phyloP scores from a whole-genome alignment of 257 asterid genomes.

The Leptodermis oblonga region DNA sequence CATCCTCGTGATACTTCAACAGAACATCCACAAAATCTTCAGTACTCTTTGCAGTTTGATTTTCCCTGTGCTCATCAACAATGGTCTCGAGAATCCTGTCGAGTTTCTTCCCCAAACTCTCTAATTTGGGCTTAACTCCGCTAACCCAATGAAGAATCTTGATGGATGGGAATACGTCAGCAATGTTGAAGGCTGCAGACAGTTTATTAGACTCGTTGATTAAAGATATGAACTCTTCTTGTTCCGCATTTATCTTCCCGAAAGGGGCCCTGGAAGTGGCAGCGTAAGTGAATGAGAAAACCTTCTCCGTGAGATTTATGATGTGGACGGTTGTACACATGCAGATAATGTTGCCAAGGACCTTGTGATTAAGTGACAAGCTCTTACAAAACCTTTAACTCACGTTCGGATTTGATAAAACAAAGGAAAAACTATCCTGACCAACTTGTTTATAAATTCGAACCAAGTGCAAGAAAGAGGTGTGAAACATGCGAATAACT shows the following conservation, averaged over 20 bases:
- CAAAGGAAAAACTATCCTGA: too few species aligned
- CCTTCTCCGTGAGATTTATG: constrained; percentile 27
- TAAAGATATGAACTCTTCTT: constrained; percentile 14
- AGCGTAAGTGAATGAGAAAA: constrained; percentile 4
- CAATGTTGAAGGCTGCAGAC: constrained; percentile 18
- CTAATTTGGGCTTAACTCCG: constrained; percentile 22
- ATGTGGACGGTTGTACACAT: too few species aligned
- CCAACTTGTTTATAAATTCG: too few species aligned
- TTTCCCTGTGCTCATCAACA: constrained; percentile 20
- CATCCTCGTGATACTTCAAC: constrained; percentile 11
- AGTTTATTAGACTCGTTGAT: constrained; percentile 7
- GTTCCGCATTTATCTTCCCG: constrained; percentile 19
- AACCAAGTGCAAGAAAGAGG: too few species aligned
- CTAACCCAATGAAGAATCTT: constrained; percentile 21
- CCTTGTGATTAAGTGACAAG: too few species aligned
- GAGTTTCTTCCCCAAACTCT: constrained; percentile 7
- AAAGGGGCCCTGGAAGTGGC: constrained; percentile 23
- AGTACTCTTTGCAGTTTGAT: too few species aligned
- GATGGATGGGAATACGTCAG: constrained; percentile 20
- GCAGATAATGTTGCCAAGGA: too few species aligned
- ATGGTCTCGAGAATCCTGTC: constrained; percentile 31
- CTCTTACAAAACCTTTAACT: too few species aligned
- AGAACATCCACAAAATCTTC: constrained; percentile 24
- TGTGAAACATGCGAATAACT: too few species aligned
- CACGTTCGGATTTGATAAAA: too few species aligned